Percentiles rank a stretch among this genome's conserved stretches.
Conservation (phyloP, 805 yeast genomes). For the Myxozyma nipponensis region DNA sequence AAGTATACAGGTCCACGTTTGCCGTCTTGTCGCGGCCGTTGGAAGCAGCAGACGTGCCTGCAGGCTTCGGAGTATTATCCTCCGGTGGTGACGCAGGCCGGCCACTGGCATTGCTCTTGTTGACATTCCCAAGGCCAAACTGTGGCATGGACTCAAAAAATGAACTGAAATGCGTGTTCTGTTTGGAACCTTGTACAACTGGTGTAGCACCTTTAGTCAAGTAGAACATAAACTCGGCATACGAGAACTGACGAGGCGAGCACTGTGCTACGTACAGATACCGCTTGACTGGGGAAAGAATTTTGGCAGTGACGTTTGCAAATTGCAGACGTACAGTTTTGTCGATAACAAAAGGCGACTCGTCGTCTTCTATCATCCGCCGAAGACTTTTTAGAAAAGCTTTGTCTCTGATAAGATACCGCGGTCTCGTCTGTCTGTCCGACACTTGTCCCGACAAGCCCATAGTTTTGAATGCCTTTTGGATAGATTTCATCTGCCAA, state of each 20-base stretch:
- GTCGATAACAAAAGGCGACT: constrained; percentile 6
- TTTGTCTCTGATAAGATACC: constrained; percentile 14
- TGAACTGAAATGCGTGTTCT: not conserved
- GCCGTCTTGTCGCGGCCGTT: not conserved
- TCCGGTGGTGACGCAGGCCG: not conserved
- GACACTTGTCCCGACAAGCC: constrained; percentile 9
- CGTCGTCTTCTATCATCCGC: constrained; percentile 7
- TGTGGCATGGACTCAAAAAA: not conserved
- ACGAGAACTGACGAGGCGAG: constrained; percentile 18
- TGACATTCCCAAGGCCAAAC: not conserved
- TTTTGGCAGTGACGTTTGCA: constrained; percentile 24
- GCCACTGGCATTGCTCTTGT: not conserved
- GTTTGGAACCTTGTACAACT: not conserved
- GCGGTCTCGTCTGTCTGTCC: not conserved
- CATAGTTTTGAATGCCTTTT: constrained; percentile 10
- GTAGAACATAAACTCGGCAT: constrained; percentile 21
- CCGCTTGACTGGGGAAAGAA: constrained; percentile 22
- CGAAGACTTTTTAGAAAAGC: constrained; percentile 9
- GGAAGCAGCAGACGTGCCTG: not conserved
- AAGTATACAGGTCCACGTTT: constrained; percentile 5
- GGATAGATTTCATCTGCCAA: constrained; percentile 18
- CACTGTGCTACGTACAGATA: constrained; percentile 19
- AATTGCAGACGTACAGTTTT: constrained; percentile 20
- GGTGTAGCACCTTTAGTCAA: not conserved
- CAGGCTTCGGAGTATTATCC: not conserved